Percentiles rank a stretch among this genome's conserved stretches.
These are phyloP conservation scores for Borealophlyctis nickersoniae DNA, from an alignment of 192 early-diverging fungal genomes.

Conservation along the genomic window DNA sequence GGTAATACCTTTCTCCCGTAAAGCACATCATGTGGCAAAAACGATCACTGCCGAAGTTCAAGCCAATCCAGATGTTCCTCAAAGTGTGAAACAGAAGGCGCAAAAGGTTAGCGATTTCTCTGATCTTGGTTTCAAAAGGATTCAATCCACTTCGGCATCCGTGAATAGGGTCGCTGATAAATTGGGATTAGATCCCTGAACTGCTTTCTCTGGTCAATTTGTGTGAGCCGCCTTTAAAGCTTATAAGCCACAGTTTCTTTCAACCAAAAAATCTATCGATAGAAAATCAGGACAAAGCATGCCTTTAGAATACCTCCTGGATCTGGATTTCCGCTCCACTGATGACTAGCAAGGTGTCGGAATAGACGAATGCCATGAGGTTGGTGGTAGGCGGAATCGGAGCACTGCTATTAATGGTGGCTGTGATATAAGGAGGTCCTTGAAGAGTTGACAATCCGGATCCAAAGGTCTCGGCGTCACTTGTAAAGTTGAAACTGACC, in stretches of 20 bases:
- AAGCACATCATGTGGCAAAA: neutral
- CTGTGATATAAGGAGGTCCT: neutral
- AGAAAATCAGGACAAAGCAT: too few relatives aligned
- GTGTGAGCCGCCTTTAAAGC: too few relatives aligned
- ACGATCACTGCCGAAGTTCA: neutral
- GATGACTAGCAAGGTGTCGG: neutral
- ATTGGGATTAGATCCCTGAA: neutral
- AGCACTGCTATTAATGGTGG: neutral
- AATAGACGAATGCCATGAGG: neutral
- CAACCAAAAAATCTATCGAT: too few relatives aligned
- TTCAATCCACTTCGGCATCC: neutral
- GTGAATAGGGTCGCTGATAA: neutral
- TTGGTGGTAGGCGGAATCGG: neutral
- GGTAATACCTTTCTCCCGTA: neutral
- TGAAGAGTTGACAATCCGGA: neutral
- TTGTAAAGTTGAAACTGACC: neutral
- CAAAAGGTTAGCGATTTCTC: neutral
- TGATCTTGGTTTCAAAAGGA: neutral
- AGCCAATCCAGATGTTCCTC: neutral
- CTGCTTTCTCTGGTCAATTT: too few relatives aligned
- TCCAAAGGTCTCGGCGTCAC: neutral
- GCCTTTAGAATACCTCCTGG: neutral
- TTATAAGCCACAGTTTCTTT: too few relatives aligned
- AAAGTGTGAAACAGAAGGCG: neutral
- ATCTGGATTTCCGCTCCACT: neutral